phyloP scores from a whole-genome alignment of 495 filamentous ascomycete genomes.

The Penicillium waksmanii region DNA sequence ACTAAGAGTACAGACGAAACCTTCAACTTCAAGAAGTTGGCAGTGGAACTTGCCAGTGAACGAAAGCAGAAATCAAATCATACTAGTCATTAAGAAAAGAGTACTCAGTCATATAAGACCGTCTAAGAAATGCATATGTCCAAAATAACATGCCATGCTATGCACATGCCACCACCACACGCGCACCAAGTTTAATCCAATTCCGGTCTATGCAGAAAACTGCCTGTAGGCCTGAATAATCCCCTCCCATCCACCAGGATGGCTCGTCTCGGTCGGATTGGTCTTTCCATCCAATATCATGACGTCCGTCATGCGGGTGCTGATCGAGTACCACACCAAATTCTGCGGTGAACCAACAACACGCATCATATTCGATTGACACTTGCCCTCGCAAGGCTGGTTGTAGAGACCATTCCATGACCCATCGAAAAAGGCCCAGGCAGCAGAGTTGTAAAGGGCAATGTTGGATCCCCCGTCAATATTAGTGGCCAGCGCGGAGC shows the following conservation, averaged over 20 bases:
- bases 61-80: background rate
- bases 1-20: too few species aligned
- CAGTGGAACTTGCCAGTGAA: too few species aligned
- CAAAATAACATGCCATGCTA: slow-evolving; percentile 7
- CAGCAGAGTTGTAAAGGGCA: slow-evolving; percentile 55
- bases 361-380: slow-evolving; percentile 49
- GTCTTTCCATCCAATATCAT: slow-evolving; percentile 40
- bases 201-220: slow-evolving; percentile 21
- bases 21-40: too few species aligned
- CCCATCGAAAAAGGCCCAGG: slow-evolving; percentile 58
- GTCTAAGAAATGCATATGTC: slow-evolving; percentile 16
- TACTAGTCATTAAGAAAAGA: slow-evolving; percentile 6
- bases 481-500: slow-evolving; percentile 41
- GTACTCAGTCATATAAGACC: slow-evolving; percentile 1
- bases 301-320: slow-evolving; percentile 46
- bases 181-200: background rate
- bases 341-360: slow-evolving; percentile 34
- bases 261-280: slow-evolving; percentile 41
- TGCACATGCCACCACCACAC: slow-evolving; percentile 9
- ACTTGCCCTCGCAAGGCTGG: slow-evolving; percentile 41
- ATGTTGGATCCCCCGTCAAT: slow-evolving; percentile 50
- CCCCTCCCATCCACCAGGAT: slow-evolving; percentile 60
- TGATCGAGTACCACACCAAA: slow-evolving; percentile 47
- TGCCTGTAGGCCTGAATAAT: slow-evolving; percentile 50
- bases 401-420: slow-evolving; percentile 38